phyloP scores from a whole-genome alignment of 1,139 yeast species.

The Debaryomycetaceae sp. region DNA sequence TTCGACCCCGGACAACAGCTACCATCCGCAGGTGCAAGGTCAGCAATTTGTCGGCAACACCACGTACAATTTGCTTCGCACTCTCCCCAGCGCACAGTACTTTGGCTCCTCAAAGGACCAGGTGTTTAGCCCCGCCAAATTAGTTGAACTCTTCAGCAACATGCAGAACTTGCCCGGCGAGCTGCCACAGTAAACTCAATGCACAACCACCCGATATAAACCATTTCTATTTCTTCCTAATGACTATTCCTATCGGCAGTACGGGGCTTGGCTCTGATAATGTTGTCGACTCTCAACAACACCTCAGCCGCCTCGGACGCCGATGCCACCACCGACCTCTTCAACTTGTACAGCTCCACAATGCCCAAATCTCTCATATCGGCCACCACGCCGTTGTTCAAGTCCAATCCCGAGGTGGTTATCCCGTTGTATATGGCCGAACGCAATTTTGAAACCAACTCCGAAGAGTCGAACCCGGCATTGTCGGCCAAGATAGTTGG shows the following conservation, averaged over 20 bases:
- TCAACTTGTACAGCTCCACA: constrained; percentile 87
- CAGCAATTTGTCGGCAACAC: constrained; percentile 44
- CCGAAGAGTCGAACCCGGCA: constrained; percentile 95
- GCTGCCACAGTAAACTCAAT: too few species aligned
- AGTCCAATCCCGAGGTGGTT: constrained; percentile 85
- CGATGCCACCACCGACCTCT: constrained; percentile 90
- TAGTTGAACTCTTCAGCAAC: constrained; percentile 38
- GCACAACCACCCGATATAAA: too few species aligned
- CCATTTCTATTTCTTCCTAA: not conserved
- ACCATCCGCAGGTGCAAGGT: not conserved
- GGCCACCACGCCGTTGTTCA: constrained; percentile 76
- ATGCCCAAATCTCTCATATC: constrained; percentile 95
- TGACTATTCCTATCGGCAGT: constrained; percentile 75
- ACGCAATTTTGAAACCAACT: constrained; percentile 83
- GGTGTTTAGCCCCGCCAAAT: constrained; percentile 35
- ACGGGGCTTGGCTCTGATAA: constrained; percentile 94
- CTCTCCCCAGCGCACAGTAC: constrained; percentile 48
- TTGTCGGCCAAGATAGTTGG: constrained; percentile 96
- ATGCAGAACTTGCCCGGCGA: constrained; percentile 28
- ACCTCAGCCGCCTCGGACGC: constrained; percentile 98
- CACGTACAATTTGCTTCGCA: constrained; percentile 47
- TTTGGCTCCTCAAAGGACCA: constrained; percentile 39
- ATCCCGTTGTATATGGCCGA: constrained; percentile 92
- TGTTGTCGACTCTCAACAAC: constrained; percentile 88
- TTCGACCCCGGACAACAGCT: constrained; percentile 5